These are phyloP conservation scores for Tylopilus sp. DNA, from an alignment of 768 basidiomycete species.

Conservation along the genomic window DNA sequence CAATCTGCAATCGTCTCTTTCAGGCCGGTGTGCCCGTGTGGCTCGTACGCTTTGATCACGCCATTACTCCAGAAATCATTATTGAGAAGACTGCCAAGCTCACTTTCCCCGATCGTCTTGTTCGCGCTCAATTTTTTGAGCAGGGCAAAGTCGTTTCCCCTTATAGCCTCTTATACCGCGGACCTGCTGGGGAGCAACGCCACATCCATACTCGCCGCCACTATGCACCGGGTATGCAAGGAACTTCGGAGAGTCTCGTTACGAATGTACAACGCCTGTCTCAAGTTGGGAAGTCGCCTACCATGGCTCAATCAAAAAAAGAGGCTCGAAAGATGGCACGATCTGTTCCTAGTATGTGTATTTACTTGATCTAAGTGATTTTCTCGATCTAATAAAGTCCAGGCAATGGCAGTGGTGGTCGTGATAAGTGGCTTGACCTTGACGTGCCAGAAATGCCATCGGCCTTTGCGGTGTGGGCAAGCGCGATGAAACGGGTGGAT, in stretches of 20 bases:
- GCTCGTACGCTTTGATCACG: background rate
- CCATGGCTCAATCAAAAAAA: too few relatives aligned
- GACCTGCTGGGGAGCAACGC: background rate
- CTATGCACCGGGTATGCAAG: background rate
- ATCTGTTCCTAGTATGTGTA: too few relatives aligned
- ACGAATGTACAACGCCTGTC: too few relatives aligned
- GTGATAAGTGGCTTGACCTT: background rate
- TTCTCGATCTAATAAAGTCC: too few relatives aligned
- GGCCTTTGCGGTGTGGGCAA: background rate
- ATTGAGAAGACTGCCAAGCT: background rate
- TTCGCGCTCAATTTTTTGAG: background rate
- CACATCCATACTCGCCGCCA: background rate
- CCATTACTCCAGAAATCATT: background rate
- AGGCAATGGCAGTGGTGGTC: background rate
- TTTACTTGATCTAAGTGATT: background rate
- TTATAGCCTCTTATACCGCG: background rate
- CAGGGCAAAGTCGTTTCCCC: background rate
- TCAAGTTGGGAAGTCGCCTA: too few relatives aligned
- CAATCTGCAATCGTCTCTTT: background rate
- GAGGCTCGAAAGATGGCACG: background rate
- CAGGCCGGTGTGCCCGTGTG: background rate
- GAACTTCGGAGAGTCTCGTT: too few relatives aligned
- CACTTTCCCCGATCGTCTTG: background rate
- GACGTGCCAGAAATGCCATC: background rate
- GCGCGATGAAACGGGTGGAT: background rate